Evolutionary conservation across 176 grass and related monocot species (phyloP).

Genomic region (Triticum timopheevii): DNA sequence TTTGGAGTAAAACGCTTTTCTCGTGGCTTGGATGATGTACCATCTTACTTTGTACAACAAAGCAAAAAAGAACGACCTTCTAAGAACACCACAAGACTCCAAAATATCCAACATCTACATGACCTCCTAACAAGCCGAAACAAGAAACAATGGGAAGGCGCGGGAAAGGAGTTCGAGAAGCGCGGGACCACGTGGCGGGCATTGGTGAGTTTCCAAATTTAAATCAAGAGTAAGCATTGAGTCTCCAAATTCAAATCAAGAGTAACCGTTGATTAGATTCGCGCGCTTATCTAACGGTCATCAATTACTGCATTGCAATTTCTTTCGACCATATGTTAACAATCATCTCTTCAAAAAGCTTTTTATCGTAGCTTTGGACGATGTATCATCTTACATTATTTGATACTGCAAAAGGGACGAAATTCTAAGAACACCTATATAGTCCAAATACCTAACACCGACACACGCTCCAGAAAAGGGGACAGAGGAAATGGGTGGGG

Average conservation of each 20-base stretch:
- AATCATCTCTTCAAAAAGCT: neutral
- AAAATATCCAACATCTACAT: neutral
- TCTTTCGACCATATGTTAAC: neutral
- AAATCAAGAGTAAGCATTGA: neutral
- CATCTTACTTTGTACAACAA: neutral
- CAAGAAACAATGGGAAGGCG: neutral
- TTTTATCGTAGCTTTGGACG: no score
- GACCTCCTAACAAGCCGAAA: neutral
- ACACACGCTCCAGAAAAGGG: no score
- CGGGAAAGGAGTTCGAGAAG: neutral
- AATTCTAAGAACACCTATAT: neutral
- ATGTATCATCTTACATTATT: neutral
- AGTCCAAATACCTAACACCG: neutral
- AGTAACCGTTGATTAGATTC: neutral
- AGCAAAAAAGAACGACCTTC: neutral
- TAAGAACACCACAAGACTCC: neutral
- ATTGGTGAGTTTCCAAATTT: neutral
- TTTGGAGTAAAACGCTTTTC: neutral
- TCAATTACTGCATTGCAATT: no score
- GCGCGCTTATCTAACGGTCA: neutral
- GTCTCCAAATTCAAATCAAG: neutral
- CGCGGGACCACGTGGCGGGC: neutral
- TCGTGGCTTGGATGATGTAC: neutral
- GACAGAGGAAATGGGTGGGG: no score
- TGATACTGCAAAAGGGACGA: neutral